A percentile compares a stretch with the other conserved stretches of the same genome.
phyloP scores from a whole-genome alignment of 1,284 basidiomycete species.

The Cerioporus squamosus region DNA sequence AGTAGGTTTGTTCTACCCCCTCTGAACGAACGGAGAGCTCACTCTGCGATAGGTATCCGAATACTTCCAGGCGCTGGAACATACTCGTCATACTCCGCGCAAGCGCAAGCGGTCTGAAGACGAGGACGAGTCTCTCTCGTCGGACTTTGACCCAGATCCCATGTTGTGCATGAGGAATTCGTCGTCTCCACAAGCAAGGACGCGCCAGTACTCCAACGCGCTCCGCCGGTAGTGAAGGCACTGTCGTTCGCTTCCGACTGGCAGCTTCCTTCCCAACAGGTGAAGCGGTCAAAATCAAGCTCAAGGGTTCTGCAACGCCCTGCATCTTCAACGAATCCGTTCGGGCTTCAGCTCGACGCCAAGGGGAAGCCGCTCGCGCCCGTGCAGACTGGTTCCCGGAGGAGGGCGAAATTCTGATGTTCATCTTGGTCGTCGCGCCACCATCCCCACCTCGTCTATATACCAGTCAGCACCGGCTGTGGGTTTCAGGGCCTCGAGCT shows the following conservation, averaged over 20 bases:
- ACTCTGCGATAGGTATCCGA: too few relatives aligned
- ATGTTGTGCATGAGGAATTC: too few relatives aligned
- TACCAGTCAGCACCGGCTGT: too few relatives aligned
- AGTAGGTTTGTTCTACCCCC: too few relatives aligned
- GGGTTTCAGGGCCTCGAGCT: too few relatives aligned
- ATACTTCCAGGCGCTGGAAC: too few relatives aligned
- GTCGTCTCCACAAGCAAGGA: neutral
- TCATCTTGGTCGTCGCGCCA: too few relatives aligned
- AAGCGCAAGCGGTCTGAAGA: constrained; percentile 13
- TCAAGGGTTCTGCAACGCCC: too few relatives aligned
- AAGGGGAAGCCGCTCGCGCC: constrained; percentile 19
- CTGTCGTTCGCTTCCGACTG: constrained; percentile 16
- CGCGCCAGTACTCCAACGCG: neutral
- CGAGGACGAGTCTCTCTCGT: neutral
- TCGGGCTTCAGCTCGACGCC: constrained; percentile 17
- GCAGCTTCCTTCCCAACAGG: constrained; percentile 1
- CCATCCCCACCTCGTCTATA: too few relatives aligned
- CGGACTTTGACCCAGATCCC: neutral
- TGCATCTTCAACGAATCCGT: neutral
- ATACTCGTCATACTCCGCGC: neutral
- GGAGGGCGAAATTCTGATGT: constrained; percentile 7
- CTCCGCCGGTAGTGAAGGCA: neutral
- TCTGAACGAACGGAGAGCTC: too few relatives aligned
- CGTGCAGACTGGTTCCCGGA: constrained; percentile 25
- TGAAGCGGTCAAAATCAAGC: neutral